Conservation (phyloP, 805 yeast species). For the Grigorovia humatica region DNA sequence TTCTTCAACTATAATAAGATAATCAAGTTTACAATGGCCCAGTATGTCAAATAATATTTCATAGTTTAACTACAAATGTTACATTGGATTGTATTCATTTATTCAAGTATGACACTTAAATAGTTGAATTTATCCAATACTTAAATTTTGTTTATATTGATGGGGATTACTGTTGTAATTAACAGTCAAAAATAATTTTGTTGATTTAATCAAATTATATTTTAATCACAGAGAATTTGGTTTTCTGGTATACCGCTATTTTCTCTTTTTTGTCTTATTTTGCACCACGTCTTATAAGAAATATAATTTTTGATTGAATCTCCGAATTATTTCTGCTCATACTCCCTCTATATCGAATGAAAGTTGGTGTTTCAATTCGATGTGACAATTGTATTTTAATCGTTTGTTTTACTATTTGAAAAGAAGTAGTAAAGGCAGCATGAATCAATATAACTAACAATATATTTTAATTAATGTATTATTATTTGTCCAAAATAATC, state of each 20-base stretch:
- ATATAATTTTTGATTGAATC: conserved; percentile 2
- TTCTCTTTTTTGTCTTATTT: background rate
- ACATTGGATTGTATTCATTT: conserved; percentile 6
- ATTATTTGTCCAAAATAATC: background rate
- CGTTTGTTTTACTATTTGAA: background rate
- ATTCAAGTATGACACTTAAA: background rate
- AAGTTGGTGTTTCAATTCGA: conserved; percentile 33
- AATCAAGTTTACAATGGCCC: conserved; percentile 28
- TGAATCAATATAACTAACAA: background rate
- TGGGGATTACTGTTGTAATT: conserved; percentile 22
- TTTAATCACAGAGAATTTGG: background rate
- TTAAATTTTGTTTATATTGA: conserved; percentile 6
- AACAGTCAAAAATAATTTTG: background rate
- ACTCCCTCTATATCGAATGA: conserved; percentile 31
- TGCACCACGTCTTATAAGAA: background rate
- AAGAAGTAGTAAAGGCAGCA: background rate
- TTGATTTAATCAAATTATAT: background rate
- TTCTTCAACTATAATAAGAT: background rate
- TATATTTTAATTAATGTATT: conserved; percentile 1
- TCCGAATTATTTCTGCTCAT: conserved; percentile 27
- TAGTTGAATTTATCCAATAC: background rate
- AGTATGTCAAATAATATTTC: conserved; percentile 22
- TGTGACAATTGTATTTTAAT: conserved; percentile 24
- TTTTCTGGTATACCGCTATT: background rate
- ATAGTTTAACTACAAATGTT: conserved; percentile 5